Percentiles rank a stretch among this genome's conserved stretches.
phyloP scores from a whole-genome alignment of 352 stramenopile species.

The Pythium dissotocum region DNA sequence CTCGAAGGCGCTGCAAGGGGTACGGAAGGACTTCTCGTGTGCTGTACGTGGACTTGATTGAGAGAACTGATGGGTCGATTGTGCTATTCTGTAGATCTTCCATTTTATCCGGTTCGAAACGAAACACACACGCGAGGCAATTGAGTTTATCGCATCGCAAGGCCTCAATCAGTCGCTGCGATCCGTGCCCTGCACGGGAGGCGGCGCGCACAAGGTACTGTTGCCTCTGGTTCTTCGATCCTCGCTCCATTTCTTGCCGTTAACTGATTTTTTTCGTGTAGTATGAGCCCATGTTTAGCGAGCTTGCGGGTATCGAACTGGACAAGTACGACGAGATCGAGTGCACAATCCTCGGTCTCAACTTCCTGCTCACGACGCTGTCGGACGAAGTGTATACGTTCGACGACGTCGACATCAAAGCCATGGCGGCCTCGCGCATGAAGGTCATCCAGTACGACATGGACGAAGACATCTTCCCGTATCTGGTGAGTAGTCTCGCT shows the following conservation, averaged over 20 bases:
- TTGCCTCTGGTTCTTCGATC: background rate
- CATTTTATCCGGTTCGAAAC: conserved; percentile 95
- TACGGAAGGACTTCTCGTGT: conserved; percentile 22
- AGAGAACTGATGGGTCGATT: background rate
- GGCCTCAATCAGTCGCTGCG: conserved; percentile 83
- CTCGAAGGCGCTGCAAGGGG: conserved; percentile 88
- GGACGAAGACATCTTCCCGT: conserved; percentile 82
- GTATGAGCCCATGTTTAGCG: conserved; percentile 69
- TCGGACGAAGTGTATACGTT: conserved; percentile 98
- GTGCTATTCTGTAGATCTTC: conserved; percentile 67
- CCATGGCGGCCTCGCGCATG: conserved; percentile 68
- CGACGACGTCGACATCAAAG: conserved; percentile 87
- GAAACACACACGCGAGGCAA: conserved; percentile 66
- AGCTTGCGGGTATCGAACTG: conserved; percentile 82
- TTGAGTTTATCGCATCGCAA: conserved; percentile 76
- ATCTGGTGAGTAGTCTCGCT: conserved; percentile 47
- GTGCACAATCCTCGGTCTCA: conserved; percentile 96
- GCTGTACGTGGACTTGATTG: background rate
- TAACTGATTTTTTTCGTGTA: conserved; percentile 18
- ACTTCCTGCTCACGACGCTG: conserved; percentile 95
- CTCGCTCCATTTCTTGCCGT: background rate
- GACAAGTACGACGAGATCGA: conserved; percentile 94
- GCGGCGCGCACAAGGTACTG: conserved; percentile 80
- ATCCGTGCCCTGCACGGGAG: conserved; percentile 76
- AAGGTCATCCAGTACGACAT: conserved; percentile 80